Evolutionary conservation across 805 yeast species (phyloP), one percentile per base, ranked within the genome.

Genomic region (Ogataea salicorniae): DNA sequence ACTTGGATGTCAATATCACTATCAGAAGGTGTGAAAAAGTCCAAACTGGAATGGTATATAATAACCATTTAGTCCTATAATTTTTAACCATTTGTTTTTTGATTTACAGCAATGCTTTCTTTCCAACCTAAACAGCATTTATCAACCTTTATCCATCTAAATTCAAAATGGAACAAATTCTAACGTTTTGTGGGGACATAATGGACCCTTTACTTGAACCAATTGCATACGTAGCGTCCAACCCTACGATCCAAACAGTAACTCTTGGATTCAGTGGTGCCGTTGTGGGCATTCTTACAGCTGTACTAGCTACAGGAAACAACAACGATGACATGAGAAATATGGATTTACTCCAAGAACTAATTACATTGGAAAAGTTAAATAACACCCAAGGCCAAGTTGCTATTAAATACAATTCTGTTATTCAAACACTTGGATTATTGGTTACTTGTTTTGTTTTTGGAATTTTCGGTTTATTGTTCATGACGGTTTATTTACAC

Each of bases 251-350:
- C 5, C 56, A 55, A 39, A 50, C 53, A 1, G 42, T 55, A 15
- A 48, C 56, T 1, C 33, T 55, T 14, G 59, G 59, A 4, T 43
- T 53, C 26, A 49, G 57, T 17, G 56, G 57, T 8, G 56, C 59
- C 7, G 45, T 55, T 6, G 37, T 55, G 11, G 57, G 57, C 9
- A 39, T 55, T 29, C n/a, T 55, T 44, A 48, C 56, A 14, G 48
- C 51, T 9, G 17, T 53, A 20, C n/a, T 55, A 13, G 41, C 52
- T 9, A 51, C 46, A 16, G 14, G n/a, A 8, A 42, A 43, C 18
- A 26, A 42, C 9, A 50, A 42, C 20, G 43, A 42, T 16, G 51
- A 51, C 9, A 31, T 35, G 7, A 42, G 39, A 14, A 46, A 45
- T 16, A 9, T 54, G 23, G 50, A 54, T 31, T 33, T 48, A 13